Percentiles rank a stretch among this genome's conserved stretches.
phyloP scores from a whole-genome alignment of 192 early-diverging fungal species.

The Geranomyces variabilis region DNA sequence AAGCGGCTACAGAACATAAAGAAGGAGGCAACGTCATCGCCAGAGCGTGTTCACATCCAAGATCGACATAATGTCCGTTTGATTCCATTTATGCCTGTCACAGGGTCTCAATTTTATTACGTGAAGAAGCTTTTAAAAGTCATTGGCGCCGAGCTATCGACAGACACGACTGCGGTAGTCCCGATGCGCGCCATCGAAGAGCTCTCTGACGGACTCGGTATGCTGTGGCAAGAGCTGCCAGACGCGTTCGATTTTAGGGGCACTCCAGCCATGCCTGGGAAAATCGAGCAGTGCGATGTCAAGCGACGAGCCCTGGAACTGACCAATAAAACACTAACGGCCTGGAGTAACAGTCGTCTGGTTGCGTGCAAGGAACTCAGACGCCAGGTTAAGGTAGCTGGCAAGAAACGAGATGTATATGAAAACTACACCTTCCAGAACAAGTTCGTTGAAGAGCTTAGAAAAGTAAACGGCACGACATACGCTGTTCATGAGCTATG shows the following conservation, averaged over 20 bases:
- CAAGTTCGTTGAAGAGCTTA: constrained; percentile 11
- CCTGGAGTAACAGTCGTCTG: constrained; percentile 14
- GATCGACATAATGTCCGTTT: constrained; percentile 7
- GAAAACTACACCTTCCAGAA: constrained; percentile 5
- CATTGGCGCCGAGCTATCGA: constrained; percentile 12
- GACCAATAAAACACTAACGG: constrained; percentile 14
- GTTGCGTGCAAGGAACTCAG: constrained; percentile 14
- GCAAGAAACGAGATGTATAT: constrained; percentile 20
- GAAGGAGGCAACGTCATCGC: constrained; percentile 4
- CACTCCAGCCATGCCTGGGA: constrained; percentile 7
- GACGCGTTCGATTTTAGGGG: constrained; percentile 2
- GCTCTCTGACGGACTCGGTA: constrained; percentile 9
- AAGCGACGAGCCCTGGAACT: constrained; percentile 8
- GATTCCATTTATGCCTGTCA: constrained; percentile 7
- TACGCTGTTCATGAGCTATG: constrained; percentile 8
- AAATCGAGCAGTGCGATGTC: constrained; percentile 2
- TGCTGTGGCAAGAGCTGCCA: constrained; percentile 11
- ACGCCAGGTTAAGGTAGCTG: constrained; percentile 7
- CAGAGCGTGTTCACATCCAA: constrained; percentile 12
- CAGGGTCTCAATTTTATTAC: constrained; percentile 13
- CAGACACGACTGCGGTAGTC: constrained; percentile 10
- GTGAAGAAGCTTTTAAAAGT: constrained; percentile 3
- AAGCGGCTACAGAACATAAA: constrained; percentile 5
- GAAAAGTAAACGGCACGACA: constrained; percentile 3
- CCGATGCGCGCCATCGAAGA: constrained; percentile 12